phyloP scores from a whole-genome alignment of 2,329 filamentous ascomycete species.

The Penicillium sp. region DNA sequence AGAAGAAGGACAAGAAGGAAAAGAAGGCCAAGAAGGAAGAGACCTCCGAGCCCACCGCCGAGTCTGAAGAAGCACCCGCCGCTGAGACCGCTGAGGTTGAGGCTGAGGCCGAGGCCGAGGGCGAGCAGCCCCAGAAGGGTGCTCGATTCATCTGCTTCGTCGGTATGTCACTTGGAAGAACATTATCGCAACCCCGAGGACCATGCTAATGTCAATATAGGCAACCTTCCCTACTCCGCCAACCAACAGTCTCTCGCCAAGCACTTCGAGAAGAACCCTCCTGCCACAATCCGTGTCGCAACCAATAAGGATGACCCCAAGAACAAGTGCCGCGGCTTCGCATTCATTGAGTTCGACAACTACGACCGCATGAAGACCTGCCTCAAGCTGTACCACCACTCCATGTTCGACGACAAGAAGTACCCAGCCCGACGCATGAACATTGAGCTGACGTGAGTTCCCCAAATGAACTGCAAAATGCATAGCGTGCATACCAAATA shows the following conservation, averaged over 20 bases:
- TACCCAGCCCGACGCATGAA: conserved; percentile 74
- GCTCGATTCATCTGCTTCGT: conserved; percentile 77
- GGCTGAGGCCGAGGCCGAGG: conserved; percentile 13
- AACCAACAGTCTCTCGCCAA: conserved; percentile 68
- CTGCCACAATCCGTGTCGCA: conserved; percentile 70
- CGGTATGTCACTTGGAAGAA: conserved; percentile 48
- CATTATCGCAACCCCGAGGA: background rate
- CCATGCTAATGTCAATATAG: conserved; percentile 40
- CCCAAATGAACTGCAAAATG: background rate
- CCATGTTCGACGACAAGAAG: conserved; percentile 65
- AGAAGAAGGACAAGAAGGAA: conserved; percentile 21
- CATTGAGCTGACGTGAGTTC: conserved; percentile 79
- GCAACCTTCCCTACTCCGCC: conserved; percentile 86
- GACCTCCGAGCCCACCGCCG: conserved; percentile 17
- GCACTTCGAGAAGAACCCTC: conserved; percentile 78
- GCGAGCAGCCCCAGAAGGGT: conserved; percentile 35
- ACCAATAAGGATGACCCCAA: conserved; percentile 65
- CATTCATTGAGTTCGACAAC: conserved; percentile 85
- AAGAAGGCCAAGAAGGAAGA: conserved; percentile 18
- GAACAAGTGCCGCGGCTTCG: conserved; percentile 69
- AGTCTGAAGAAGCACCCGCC: conserved; percentile 19
- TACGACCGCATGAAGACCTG: conserved; percentile 92
- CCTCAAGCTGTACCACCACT: conserved; percentile 87
- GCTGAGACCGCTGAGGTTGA: conserved; percentile 11
- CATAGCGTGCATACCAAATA: background rate